These are phyloP conservation scores for Microcyclosporella mali DNA, from an alignment of 2,329 filamentous ascomycete genomes.

Conservation along the genomic window DNA sequence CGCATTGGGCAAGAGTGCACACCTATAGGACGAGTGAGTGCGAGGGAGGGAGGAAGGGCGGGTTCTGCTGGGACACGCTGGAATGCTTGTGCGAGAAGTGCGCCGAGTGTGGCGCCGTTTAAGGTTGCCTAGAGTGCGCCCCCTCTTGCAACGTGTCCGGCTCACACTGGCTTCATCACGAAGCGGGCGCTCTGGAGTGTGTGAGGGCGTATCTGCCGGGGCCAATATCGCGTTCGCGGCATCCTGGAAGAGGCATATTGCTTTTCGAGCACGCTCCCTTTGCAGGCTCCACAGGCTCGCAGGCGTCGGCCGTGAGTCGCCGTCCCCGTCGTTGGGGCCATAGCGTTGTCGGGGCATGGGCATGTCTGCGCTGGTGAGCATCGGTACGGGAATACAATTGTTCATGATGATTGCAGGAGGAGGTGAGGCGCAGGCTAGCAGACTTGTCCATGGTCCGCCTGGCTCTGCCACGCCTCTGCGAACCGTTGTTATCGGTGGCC, in stretches of 20 bases:
- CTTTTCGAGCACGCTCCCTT: constrained; percentile 3
- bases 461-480: no score
- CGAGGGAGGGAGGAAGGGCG: no score
- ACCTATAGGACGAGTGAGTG: constrained; percentile 10
- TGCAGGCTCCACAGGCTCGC: constrained; percentile 1
- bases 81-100: constrained; percentile 13
- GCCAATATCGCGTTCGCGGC: constrained; percentile 8
- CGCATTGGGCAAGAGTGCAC: constrained; percentile 11
- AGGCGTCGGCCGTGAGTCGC: no score
- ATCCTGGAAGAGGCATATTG: constrained; percentile 7
- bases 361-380: constrained; percentile 4
- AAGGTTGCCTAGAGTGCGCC: constrained; percentile 26
- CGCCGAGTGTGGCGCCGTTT: constrained; percentile 5
- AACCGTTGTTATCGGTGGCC: constrained; percentile 7
- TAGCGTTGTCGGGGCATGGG: background rate
- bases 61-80: constrained; percentile 9
- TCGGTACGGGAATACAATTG: constrained; percentile 1
- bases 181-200: background rate
- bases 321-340: no score
- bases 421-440: no score
- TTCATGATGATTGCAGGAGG: background rate
- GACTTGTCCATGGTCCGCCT: no score
- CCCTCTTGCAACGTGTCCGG: constrained; percentile 25
- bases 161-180: constrained; percentile 18
- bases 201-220: constrained; percentile 1